A percentile compares a stretch with the other conserved stretches of the same genome.
These are phyloP conservation scores for Pseudisothecium myosuroides DNA, from an alignment of 225 moss, liverwort and hornwort genomes.

Conservation along the genomic window DNA sequence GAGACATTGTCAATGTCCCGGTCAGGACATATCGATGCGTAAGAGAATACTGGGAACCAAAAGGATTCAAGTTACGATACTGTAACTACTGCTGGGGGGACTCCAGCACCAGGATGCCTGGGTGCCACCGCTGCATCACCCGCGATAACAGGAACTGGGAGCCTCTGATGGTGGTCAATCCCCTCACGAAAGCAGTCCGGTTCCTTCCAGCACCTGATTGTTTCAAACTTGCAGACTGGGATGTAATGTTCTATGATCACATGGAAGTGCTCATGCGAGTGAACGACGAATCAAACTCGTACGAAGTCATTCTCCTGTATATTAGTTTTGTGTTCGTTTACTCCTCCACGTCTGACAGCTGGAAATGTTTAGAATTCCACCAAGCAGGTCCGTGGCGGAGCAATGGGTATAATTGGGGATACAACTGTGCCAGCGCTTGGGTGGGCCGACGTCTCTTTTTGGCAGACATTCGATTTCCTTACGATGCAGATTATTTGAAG, in stretches of 20 bases:
- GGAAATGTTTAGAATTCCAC: neutral
- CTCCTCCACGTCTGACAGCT: neutral
- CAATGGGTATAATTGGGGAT: neutral
- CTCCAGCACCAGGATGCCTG: no score
- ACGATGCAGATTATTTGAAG: neutral
- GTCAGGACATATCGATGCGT: no score
- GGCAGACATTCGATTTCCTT: neutral
- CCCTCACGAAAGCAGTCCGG: no score
- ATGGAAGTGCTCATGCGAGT: neutral
- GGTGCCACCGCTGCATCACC: no score
- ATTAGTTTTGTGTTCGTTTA: neutral
- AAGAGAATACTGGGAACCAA: no score
- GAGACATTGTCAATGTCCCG: neutral
- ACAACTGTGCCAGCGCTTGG: neutral
- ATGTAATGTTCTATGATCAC: accelerated
- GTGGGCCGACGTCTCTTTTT: neutral
- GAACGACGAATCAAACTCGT: neutral
- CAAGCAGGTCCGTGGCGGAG: neutral
- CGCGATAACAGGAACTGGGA: no score
- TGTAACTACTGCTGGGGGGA: no score
- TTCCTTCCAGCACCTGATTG: no score
- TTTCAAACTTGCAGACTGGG: no score
- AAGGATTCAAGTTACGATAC: no score
- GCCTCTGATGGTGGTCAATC: no score
- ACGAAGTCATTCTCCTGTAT: neutral